Evolutionary conservation across 2,329 filamentous ascomycete genomes (phyloP), one percentile per base, ranked within the genome.

Genomic region (Leptodontidium sp.): DNA sequence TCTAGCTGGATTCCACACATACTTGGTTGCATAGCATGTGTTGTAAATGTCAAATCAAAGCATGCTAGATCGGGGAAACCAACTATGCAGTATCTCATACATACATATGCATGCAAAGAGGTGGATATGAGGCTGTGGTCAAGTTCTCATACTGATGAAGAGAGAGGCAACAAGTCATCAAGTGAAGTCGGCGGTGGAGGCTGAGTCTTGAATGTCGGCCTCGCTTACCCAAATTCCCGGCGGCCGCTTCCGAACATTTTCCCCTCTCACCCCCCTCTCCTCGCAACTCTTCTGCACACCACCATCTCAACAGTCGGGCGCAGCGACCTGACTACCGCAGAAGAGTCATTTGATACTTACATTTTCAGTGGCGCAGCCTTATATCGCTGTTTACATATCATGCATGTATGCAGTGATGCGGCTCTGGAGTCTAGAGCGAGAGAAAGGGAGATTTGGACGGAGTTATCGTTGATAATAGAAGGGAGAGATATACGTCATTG

Each of bases 301-400:
- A 59, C 17, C 40, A 11, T 35, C 40, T 21, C 35, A 24, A 29
- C 57, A 45, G n/a, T 45, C 38, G 57, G 57, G 57, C 38, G 57
- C 57, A 45, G 38, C 32, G 38, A 26, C 26, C 24, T 53, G 50
- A 52, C 49, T 52, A 26, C 21, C 21, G 21, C 21, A 12, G 9
- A 53, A 55, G 52, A 43, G 35, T 59, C 35, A 59, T 59, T 59
- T 59, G 57, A 45, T 21, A 21, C 21, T 21, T 11, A 21, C 6
- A 15, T 43, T 38, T 43, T 38, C 24, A 11, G 57, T 59, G 57
- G 57, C 57, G 35, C 57, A 59, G 57, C 57, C 35, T 40, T 58
- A 21, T 40, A 58, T 24, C 6, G n/a, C 29, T 21, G 53, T 58
- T 21, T 40, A 40, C 17, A 45, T 59, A 26, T 26, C 21, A 59